A percentile compares a stretch with the other conserved stretches of the same genome.
Evolutionary conservation across 192 early-diverging fungal genomes (phyloP).

Genomic region (Lunasporangiospora selenospora): DNA sequence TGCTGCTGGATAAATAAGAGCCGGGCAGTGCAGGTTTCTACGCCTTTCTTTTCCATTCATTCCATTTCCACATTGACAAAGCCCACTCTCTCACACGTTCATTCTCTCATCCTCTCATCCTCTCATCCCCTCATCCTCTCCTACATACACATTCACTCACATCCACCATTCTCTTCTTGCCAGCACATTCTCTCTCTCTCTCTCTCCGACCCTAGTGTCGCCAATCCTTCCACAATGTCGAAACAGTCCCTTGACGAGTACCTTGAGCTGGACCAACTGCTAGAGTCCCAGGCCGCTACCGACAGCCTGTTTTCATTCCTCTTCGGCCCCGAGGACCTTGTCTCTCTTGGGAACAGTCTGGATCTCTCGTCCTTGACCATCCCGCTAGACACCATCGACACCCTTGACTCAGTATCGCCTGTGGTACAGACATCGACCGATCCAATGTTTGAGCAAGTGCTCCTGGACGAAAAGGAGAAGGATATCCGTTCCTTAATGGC

Average conservation of each 20-base stretch:
- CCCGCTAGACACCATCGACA: not conserved
- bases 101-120: not conserved
- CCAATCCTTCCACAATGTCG: conserved; percentile 5
- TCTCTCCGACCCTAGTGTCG: not conserved
- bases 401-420: not conserved
- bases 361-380: no score
- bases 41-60: not conserved
- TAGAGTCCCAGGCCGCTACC: conserved; percentile 8
- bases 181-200: not conserved
- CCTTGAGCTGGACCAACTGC: conserved; percentile 22
- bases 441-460: not conserved
- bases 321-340: not conserved
- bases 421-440: not conserved
- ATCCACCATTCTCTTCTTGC: not conserved
- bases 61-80: not conserved
- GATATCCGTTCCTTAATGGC: not conserved
- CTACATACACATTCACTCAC: not conserved
- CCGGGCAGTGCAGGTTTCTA: no score
- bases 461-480: not conserved
- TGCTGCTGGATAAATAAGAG: no score
- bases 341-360: not conserved
- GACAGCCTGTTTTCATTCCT: conserved; percentile 20
- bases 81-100: not conserved
- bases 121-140: not conserved
- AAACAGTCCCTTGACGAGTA: conserved; percentile 33